Evolutionary conservation across 305 asterid species (phyloP), one percentile per base, ranked within the genome.

Genomic region (Fraxinus sp.): DNA sequence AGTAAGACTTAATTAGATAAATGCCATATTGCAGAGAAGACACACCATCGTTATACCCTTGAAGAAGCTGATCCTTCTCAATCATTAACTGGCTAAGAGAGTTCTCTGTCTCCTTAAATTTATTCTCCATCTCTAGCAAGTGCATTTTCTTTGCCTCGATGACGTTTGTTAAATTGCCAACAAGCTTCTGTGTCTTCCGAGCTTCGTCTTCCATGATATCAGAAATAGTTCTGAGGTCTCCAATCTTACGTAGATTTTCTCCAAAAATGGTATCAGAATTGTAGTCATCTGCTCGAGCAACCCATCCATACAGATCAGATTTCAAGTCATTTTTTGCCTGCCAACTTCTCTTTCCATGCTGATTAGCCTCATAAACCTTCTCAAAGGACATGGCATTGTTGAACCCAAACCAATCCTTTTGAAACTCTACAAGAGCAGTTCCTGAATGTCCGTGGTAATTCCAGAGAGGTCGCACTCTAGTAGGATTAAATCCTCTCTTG

Each of bases 281-380:
- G 83, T 92, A 96, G 84, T 96, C 99, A 88, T 94, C 98, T 39
- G 88, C 93, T 71, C 98, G 96, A 80, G 99, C 99, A 86, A 93
- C 91, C 99, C 99, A 94, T 64, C 93, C 98, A 84, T 88, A 94
- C 57, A 92, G 86, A 85, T 83, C 92, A 33, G 88, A 82, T 30
- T 89, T 86, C 10, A 24, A 43, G 5, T 83, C 92, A 33, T 7
- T 33, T 33, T 33, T 33, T 33, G 37, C 37, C 37, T 33, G 37
- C 37, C 37, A 33, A 5, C 37, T 33, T 33, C 37, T 33, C 37
- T 33, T 33, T 33, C 37, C 37, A 33, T 33, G 37, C 5, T 33
- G 37, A 33, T 33, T 7, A 7, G 37, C 37, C 37, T 33, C 37
- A 33, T 4, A 4, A 33, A 7, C 37, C 37, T 33, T 33, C 37